Conservation (phyloP, 176 grass and related monocot genomes). For the Oryza nivara region DNA sequence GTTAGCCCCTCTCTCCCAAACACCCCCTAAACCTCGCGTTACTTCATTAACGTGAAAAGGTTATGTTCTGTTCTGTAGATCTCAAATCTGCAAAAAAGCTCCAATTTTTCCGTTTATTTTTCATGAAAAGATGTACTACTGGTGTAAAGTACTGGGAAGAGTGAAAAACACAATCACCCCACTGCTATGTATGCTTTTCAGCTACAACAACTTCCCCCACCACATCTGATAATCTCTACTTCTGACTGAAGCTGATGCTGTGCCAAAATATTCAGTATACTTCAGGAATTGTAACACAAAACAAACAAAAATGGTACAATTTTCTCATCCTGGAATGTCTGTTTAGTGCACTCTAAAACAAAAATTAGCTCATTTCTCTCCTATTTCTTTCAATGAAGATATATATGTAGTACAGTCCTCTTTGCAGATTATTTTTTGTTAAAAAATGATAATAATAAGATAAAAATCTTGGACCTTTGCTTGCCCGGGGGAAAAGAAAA, state of each 20-base stretch:
- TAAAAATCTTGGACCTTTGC: constrained; percentile 16
- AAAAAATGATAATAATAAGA: not conserved
- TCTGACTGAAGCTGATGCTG: not conserved
- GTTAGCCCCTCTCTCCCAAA: no score
- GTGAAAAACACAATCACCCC: not conserved
- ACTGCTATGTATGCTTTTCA: not conserved
- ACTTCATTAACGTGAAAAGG: constrained; percentile 15
- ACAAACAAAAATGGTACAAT: not conserved
- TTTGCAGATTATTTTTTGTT: not conserved
- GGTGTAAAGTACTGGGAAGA: not conserved
- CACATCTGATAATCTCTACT: not conserved
- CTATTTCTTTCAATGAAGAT: not conserved
- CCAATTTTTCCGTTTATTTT: not conserved
- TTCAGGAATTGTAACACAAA: not conserved
- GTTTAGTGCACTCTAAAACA: not conserved
- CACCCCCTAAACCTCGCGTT: not conserved
- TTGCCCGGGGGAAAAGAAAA: constrained; percentile 11
- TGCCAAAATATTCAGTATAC: not conserved
- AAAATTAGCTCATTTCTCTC: not conserved
- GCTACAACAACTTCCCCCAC: constrained; percentile 1
- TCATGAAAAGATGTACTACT: not conserved
- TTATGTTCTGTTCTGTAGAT: not conserved
- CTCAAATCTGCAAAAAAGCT: constrained; percentile 14
- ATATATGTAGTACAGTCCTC: not conserved
- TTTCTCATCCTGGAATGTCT: not conserved